Percentiles rank a stretch among this genome's conserved stretches.
Evolutionary conservation across 352 stramenopile genomes (phyloP).

Genomic region (Hyaloperonospora brassicae): DNA sequence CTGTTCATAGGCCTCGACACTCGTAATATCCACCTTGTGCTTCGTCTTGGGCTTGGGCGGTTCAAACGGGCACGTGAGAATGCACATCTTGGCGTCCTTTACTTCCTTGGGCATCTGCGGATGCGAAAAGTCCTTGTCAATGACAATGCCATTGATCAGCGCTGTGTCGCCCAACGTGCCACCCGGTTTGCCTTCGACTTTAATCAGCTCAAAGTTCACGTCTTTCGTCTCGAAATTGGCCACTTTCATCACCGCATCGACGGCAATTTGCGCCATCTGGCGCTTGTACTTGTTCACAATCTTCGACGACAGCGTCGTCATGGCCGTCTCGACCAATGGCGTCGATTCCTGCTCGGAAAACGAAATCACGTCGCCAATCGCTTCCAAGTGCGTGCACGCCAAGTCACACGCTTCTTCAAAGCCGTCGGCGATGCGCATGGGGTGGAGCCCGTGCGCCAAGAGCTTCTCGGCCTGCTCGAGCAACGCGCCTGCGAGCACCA

Average conservation of each 20-base stretch:
- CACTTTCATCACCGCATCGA: slow-evolving; percentile 96
- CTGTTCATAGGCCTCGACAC: slow-evolving; percentile 94
- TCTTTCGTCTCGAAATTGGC: slow-evolving; percentile 97
- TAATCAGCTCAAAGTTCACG: slow-evolving; percentile 99
- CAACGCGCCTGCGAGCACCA: slow-evolving; percentile 95
- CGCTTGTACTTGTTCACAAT: slow-evolving; percentile 98
- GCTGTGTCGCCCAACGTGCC: slow-evolving; percentile 96
- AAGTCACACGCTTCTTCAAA: slow-evolving; percentile 97
- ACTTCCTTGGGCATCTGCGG: slow-evolving; percentile 98
- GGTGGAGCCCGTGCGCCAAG: slow-evolving; percentile 94
- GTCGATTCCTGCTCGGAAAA: slow-evolving; percentile 93
- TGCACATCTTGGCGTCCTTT: slow-evolving; percentile 96
- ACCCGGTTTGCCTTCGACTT: slow-evolving; percentile 97
- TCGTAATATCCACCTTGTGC: slow-evolving; percentile 94
- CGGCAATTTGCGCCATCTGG: slow-evolving; percentile 99
- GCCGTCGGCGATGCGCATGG: slow-evolving; percentile 96
- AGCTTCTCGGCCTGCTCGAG: slow-evolving; percentile 97
- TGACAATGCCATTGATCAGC: slow-evolving; percentile 97
- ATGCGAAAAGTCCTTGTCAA: slow-evolving; percentile 99
- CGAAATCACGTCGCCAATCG: slow-evolving; percentile 94
- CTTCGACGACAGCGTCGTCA: slow-evolving; percentile 98
- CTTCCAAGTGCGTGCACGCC: slow-evolving; percentile 91
- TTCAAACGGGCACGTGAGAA: slow-evolving; percentile 99
- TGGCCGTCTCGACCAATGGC: slow-evolving; percentile 94
- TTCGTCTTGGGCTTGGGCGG: slow-evolving; percentile 99